Evolutionary conservation across 257 asterid species (phyloP), one percentile per base, ranked within the genome.

Genomic region (Sherardia arvensis): DNA sequence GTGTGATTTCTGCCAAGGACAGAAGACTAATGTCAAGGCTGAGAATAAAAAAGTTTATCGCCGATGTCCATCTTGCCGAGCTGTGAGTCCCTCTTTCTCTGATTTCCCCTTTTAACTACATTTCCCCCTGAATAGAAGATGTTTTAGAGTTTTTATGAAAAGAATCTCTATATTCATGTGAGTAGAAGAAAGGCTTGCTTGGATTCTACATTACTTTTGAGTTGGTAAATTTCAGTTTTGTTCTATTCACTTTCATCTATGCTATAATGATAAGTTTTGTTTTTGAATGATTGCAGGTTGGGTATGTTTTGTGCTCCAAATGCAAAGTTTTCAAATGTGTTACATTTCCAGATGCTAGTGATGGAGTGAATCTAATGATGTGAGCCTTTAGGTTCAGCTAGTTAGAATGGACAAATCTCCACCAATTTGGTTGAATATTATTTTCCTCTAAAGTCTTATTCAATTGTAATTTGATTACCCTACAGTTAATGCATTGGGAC

Each of bases 281-380:
- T 61, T 57, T 25, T n/a, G 10, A 18, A 1, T 43, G 25, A 18
- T 21, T 55, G 72, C 90, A 90, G 97, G 68, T 77, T 69, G 97
- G 95, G 59, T 77, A 77, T 56, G 56, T 79, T n/a, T 45, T 87
- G 18, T 90, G 96, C 53, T 72, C 88, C 12, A 87, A 79, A 51
- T 90, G 97, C 84, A 90, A 85, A 80, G 97, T 90, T 22, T 85
- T 73, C 76, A 87, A 73, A 73, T 90, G 96, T 64, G 84, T 90
- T 0, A 85, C 96, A 53, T 87, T 85, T 65, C 96, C 97, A 49
- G 85, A 84, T 75, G 15, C 49, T 10, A 68, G 66, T 65, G 95
- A 90, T 75, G 95, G 85, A 7, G 72, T 59, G 67, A 74, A 77
- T 43, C 71, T 88, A 23, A 71, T 53, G 30, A 70, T 78, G 61